Evolutionary conservation across 75 land plant species (phyloP).

Genomic region (Azolla pinnata): DNA sequence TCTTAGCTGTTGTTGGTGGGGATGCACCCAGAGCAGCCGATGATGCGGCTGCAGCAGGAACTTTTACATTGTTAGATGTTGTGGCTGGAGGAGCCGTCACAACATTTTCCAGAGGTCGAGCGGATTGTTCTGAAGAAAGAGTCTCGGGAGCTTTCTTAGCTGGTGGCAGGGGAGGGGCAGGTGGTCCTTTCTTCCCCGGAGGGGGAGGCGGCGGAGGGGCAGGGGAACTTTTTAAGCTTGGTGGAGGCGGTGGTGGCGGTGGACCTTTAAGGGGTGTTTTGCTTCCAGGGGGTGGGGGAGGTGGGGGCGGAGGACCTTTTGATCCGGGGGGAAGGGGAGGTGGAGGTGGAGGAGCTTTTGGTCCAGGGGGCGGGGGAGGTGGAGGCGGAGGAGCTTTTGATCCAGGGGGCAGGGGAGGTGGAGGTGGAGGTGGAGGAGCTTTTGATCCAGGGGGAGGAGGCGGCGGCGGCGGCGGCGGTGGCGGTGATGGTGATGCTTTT

Average conservation of each 20-base stretch:
- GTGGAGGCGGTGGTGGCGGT: conserved; percentile 57
- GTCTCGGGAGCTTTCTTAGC: conserved; percentile 7
- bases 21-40: conserved; percentile 16
- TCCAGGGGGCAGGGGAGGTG: conserved; percentile 19
- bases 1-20: conserved; percentile 40
- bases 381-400: conserved; percentile 12
- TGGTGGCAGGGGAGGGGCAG: conserved; percentile 39
- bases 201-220: conserved; percentile 42
- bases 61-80: conserved; percentile 22
- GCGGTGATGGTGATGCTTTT: conserved; percentile 9
- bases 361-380: conserved; percentile 12
- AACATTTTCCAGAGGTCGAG: no score
- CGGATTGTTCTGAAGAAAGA: conserved; percentile 5
- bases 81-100: conserved; percentile 19
- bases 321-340: conserved; percentile 42
- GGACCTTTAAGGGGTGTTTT: conserved; percentile 22
- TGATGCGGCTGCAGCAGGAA: conserved; percentile 18
- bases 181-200: conserved; percentile 20
- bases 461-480: conserved; percentile 31
- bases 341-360: conserved; percentile 27
- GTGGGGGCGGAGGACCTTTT: conserved; percentile 12
- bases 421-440: conserved; percentile 14
- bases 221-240: conserved; percentile 9
- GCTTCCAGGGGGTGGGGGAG: conserved; percentile 22
- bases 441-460: conserved; percentile 10